Evolutionary conservation across 2,329 filamentous ascomycete species (phyloP).

Genomic region (Pseudogymnoascus sp.): DNA sequence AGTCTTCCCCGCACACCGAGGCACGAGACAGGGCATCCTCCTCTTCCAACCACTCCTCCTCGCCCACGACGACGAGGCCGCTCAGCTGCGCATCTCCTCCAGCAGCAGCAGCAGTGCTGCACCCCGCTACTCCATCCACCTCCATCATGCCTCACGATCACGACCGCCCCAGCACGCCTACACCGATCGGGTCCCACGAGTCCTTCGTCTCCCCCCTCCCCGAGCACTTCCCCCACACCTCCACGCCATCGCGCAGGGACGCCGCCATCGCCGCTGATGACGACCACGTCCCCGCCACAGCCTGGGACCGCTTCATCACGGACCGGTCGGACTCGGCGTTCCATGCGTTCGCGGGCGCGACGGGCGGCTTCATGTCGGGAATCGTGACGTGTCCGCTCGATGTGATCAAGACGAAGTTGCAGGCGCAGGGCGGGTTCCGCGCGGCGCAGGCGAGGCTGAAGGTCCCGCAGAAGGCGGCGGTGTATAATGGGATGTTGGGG

Average conservation of each 20-base stretch:
- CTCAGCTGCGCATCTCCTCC: slow-evolving; percentile 17
- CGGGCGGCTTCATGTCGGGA: slow-evolving; percentile 86
- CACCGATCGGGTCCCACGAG: slow-evolving; percentile 28
- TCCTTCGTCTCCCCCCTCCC: slow-evolving; percentile 21
- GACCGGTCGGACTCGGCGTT: slow-evolving; percentile 58
- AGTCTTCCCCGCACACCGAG: slow-evolving; percentile 53
- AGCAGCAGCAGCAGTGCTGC: slow-evolving; percentile 28
- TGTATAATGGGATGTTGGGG: slow-evolving; percentile 83
- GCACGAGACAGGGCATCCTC: slow-evolving; percentile 29
- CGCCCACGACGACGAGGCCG: no score
- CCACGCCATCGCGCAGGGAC: slow-evolving; percentile 17
- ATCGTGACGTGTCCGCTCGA: slow-evolving; percentile 95
- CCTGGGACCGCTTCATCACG: slow-evolving; percentile 51
- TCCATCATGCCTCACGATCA: slow-evolving; percentile 39
- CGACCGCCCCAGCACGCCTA: slow-evolving; percentile 32
- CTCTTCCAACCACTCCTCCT: no score
- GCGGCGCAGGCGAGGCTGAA: slow-evolving; percentile 37
- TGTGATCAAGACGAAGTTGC: slow-evolving; percentile 97
- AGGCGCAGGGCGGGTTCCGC: slow-evolving; percentile 84
- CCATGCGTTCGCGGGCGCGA: slow-evolving; percentile 79
- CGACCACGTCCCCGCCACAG: slow-evolving; percentile 31
- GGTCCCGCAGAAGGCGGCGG: slow-evolving; percentile 24
- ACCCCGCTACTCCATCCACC: slow-evolving; percentile 30
- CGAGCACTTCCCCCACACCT: slow-evolving; percentile 21
- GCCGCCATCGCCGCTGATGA: neutral